Percentiles rank a stretch among this genome's conserved stretches.
Conservation (phyloP, 1,284 basidiomycete species). For the Psilocybe mexicana region DNA sequence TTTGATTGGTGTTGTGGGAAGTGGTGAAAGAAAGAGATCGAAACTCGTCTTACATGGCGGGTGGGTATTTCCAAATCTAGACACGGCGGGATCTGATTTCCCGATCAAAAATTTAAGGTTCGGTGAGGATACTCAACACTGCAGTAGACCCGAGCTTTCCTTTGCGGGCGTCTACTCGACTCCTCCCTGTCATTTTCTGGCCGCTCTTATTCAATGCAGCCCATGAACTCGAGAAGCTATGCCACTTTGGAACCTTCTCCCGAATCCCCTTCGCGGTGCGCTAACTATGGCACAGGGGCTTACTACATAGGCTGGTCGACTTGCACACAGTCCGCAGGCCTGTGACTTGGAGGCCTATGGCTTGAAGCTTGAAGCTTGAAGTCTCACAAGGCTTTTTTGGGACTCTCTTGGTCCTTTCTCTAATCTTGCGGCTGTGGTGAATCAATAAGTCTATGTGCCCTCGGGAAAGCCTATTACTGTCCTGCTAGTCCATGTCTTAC, state of each 20-base stretch:
- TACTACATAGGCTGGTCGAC: not conserved
- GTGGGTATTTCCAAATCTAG: too few species aligned
- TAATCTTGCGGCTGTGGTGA: not conserved
- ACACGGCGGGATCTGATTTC: too few species aligned
- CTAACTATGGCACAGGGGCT: not conserved
- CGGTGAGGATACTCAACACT: too few species aligned
- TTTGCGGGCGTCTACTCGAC: not conserved
- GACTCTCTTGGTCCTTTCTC: not conserved
- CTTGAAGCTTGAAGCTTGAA: not conserved
- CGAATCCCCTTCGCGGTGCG: not conserved
- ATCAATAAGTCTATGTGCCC: not conserved
- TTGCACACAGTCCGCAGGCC: too few species aligned
- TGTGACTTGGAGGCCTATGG: too few species aligned
- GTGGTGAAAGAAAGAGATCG: too few species aligned
- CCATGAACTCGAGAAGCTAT: not conserved
- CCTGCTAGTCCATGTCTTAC: not conserved
- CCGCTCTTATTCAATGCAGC: not conserved
- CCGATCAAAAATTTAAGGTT: too few species aligned
- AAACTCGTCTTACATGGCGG: too few species aligned
- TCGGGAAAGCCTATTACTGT: not conserved
- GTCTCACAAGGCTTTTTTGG: not conserved
- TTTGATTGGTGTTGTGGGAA: too few species aligned
- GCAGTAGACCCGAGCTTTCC: not conserved
- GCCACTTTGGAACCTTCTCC: not conserved
- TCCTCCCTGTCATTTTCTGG: not conserved